phyloP scores from a whole-genome alignment of 768 basidiomycete genomes.

The Suillus ampliporus region DNA sequence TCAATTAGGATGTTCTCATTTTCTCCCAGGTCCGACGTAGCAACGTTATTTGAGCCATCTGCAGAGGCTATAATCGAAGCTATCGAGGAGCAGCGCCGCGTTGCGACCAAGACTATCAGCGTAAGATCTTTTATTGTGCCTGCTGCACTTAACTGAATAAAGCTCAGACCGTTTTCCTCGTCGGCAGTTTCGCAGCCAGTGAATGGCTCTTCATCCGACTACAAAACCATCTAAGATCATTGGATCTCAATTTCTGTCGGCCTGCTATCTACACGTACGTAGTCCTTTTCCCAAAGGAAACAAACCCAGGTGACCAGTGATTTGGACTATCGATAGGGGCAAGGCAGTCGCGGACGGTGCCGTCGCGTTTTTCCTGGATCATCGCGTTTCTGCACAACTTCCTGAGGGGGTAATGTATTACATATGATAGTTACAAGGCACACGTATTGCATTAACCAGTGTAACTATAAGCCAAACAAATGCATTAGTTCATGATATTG shows the following conservation, averaged over 20 bases:
- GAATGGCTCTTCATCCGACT: constrained; percentile 47
- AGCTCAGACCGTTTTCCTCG: constrained; percentile 43
- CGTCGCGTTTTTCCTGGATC: constrained; percentile 49
- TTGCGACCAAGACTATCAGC: constrained; percentile 27
- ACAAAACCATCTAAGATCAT: constrained; percentile 35
- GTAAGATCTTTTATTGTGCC: constrained; percentile 19
- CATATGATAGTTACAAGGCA: too few species aligned
- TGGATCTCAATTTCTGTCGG: constrained; percentile 48
- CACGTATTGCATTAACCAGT: too few species aligned
- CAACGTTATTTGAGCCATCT: constrained; percentile 37
- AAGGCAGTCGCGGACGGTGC: constrained; percentile 55
- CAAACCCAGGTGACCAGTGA: background rate
- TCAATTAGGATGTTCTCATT: constrained; percentile 3
- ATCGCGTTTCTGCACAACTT: constrained; percentile 43
- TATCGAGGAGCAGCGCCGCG: constrained; percentile 28
- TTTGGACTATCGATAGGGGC: constrained; percentile 33
- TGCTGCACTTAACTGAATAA: constrained; percentile 15
- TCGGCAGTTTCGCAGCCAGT: constrained; percentile 52
- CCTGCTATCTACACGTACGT: constrained; percentile 58
- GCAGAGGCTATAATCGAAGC: constrained; percentile 25
- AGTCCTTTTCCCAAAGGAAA: background rate
- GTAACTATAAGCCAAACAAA: too few species aligned
- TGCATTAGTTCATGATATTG: too few species aligned
- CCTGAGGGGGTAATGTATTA: too few species aligned
- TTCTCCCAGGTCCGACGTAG: constrained; percentile 31